phyloP scores from a whole-genome alignment of 1,284 basidiomycete species.

The Ceratobasidium sp. region DNA sequence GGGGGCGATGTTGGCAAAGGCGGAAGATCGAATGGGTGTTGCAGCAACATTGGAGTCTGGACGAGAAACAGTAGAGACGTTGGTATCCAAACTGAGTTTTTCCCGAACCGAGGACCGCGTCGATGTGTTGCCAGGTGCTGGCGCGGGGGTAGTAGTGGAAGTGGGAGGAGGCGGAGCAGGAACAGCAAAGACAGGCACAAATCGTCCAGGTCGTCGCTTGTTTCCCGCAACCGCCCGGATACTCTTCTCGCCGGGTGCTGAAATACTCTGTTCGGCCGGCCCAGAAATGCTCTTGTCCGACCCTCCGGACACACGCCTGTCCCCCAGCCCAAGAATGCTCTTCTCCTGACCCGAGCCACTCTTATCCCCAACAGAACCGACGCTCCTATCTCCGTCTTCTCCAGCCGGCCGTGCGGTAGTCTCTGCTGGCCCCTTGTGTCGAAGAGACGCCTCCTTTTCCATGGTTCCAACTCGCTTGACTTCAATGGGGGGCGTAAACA shows the following conservation, averaged over 20 bases:
- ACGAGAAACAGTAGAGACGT: not conserved
- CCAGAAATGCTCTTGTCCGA: not conserved
- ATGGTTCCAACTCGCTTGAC: not conserved
- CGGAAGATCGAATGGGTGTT: slow-evolving; percentile 2
- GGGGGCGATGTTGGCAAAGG: slow-evolving; percentile 16
- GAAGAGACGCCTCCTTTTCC: not conserved
- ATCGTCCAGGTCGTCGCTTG: slow-evolving; percentile 8
- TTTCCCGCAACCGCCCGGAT: slow-evolving; percentile 17
- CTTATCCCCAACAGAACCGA: not conserved
- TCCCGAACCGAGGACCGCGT: not conserved
- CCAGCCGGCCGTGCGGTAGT: not conserved
- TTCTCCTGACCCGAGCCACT: not conserved
- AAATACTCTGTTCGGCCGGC: not conserved
- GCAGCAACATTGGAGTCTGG: not conserved
- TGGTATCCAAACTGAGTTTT: slow-evolving; percentile 3
- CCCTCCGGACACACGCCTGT: not conserved
- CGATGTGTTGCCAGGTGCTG: not conserved
- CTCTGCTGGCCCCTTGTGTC: not conserved
- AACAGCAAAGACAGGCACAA: slow-evolving; percentile 24
- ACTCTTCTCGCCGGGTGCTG: slow-evolving; percentile 16
- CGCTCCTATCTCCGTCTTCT: not conserved
- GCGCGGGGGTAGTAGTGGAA: not conserved
- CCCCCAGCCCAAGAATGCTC: not conserved
- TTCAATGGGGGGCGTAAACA: slow-evolving; percentile 26
- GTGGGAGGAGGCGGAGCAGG: slow-evolving; percentile 11